Evolutionary conservation across 192 early-diverging fungal genomes (phyloP), one percentile per base, ranked within the genome.

Genomic region (Podochytrium sp.): DNA sequence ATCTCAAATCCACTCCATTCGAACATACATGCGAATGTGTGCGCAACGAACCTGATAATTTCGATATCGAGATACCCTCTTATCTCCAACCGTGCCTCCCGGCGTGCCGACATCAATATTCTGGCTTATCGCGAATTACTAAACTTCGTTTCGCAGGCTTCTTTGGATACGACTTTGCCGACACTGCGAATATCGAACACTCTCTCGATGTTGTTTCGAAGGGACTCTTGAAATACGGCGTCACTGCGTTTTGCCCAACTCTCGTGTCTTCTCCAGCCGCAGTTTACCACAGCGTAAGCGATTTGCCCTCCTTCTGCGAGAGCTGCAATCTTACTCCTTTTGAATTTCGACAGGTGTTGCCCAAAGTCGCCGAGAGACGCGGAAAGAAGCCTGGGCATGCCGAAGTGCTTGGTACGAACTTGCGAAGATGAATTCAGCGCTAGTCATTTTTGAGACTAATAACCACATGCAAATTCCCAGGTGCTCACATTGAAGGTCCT

Each of bases 231-330:
- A 85, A 91, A 58, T 89, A 90, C 59, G 93, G 93, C 10, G 92
- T 91, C 39, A 95, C 93, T 3, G 83, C 91, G 39, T 95, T 90
- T 78, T 91, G 90, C 74, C 93, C 92, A 2, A 95, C 93, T 20
- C 82, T 92, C 4, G 90, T 95, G 63, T 90, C 85, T 67, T 95
- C 93, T 27, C 77, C 79, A 0, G 83, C 89, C 0, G 87, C 90
- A 52, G 84, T 93, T 25, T 95, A 95, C 74, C 82, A 84, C 67
- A 86, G 7, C 16, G 63, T 65, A 52, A 34, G 50, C 14, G 32
- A 38, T n/a, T n/a, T n/a, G n/a, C n/a, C n/a, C 30, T 18, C 2
- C 42, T 27, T 42, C 5, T 43, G 27, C 29, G 20, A 57, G 29
- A 57, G 12, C 1, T 3, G 10, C 18, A 25, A 27, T 49, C 64